Conservation (phyloP, 2,329 filamentous ascomycete genomes). For the Didymella keratinophila region DNA sequence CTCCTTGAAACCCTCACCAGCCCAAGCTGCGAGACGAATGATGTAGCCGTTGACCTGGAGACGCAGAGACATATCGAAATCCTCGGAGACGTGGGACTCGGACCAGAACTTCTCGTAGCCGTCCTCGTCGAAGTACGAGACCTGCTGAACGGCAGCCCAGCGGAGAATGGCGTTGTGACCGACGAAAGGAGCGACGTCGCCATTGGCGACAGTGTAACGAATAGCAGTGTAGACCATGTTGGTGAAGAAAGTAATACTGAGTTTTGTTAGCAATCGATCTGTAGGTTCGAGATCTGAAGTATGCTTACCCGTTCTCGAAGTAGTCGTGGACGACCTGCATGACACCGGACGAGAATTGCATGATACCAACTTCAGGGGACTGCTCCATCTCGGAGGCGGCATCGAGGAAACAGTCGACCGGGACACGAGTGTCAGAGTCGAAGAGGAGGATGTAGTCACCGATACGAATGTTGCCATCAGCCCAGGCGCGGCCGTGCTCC, state of each 20-base stretch:
- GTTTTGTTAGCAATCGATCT: constrained; percentile 2
- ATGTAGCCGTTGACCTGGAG: constrained; percentile 72
- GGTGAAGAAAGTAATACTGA: constrained; percentile 75
- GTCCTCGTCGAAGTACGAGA: constrained; percentile 63
- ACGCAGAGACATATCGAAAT: constrained; percentile 76
- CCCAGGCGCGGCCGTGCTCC: constrained; percentile 74
- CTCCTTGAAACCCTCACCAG: constrained; percentile 73
- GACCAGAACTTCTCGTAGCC: constrained; percentile 74
- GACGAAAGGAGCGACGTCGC: constrained; percentile 76
- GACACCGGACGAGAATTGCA: constrained; percentile 77
- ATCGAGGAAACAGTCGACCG: constrained; percentile 76
- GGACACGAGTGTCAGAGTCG: constrained; percentile 81
- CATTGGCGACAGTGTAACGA: constrained; percentile 71
- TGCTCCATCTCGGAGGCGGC: constrained; percentile 82
- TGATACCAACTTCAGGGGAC: constrained; percentile 77
- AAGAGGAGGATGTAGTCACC: constrained; percentile 79
- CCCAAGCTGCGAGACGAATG: constrained; percentile 72
- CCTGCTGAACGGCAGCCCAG: constrained; percentile 68
- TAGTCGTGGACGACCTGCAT: constrained; percentile 75
- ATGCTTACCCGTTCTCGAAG: constrained; percentile 68
- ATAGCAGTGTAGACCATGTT: constrained; percentile 77
- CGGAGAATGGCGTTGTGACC: constrained; percentile 79
- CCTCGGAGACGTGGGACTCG: constrained; percentile 75
- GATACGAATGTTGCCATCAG: constrained; percentile 82
- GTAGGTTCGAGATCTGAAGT: not conserved